Evolutionary conservation across 1,284 basidiomycete species (phyloP).

Genomic region (Ganoderma resinaceum): DNA sequence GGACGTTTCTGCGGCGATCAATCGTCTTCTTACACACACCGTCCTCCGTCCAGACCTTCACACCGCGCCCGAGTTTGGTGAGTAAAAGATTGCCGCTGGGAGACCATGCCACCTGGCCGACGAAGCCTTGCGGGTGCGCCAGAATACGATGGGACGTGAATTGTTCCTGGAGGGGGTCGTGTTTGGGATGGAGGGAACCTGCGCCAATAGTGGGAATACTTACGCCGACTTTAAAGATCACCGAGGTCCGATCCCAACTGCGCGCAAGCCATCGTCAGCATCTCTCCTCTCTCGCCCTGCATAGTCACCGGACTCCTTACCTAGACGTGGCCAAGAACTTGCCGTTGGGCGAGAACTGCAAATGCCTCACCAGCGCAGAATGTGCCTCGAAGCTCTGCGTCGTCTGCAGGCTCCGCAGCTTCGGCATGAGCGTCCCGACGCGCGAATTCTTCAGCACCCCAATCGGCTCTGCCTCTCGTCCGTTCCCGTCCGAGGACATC

Average conservation of each 20-base stretch:
- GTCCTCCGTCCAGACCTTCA: constrained; percentile 83
- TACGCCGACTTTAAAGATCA: constrained; percentile 76
- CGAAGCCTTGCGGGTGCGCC: constrained; percentile 77
- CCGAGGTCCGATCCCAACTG: constrained; percentile 81
- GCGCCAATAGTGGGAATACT: constrained; percentile 29
- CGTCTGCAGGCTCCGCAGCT: constrained; percentile 59
- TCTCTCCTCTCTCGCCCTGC: too few relatives aligned
- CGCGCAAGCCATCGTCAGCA: constrained; percentile 6
- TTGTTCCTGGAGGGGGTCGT: constrained; percentile 50
- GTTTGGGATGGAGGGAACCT: not conserved
- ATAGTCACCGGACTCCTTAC: constrained; percentile 40
- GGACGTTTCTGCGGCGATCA: constrained; percentile 63
- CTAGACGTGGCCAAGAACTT: constrained; percentile 76
- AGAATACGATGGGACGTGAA: constrained; percentile 68
- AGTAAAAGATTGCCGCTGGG: constrained; percentile 67
- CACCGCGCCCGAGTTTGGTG: constrained; percentile 71
- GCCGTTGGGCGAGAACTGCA: constrained; percentile 78
- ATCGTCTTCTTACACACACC: constrained; percentile 78
- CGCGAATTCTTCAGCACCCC: constrained; percentile 58
- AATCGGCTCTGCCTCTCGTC: constrained; percentile 36
- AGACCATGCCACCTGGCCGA: constrained; percentile 84
- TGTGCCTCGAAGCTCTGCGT: constrained; percentile 72
- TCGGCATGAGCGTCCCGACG: constrained; percentile 62
- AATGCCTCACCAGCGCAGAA: constrained; percentile 67
- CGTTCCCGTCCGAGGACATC: constrained; percentile 47